Conservation (phyloP, 2,329 filamentous ascomycete genomes). For the Calycina marina region DNA sequence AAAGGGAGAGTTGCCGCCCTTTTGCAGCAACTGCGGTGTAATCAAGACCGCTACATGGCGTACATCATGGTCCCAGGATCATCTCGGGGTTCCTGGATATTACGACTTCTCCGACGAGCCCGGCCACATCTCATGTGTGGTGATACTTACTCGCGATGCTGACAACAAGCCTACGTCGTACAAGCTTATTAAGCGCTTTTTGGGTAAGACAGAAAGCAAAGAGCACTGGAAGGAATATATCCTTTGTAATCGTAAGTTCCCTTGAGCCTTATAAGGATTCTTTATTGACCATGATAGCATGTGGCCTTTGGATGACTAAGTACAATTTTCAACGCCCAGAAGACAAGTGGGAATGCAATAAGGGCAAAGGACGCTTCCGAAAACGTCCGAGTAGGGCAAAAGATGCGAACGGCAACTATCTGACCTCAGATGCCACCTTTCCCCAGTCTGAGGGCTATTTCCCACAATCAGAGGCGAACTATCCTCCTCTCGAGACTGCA, state of each 20-base stretch:
- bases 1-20: conserved; percentile 75
- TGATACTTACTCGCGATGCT: conserved; percentile 46
- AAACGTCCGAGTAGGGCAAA: background rate
- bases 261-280: conserved; percentile 6
- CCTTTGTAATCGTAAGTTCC: conserved; percentile 70
- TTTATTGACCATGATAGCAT: conserved; percentile 38
- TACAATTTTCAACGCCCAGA: conserved; percentile 71
- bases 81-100: conserved; percentile 53
- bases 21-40: conserved; percentile 82
- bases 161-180: conserved; percentile 50
- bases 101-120: conserved; percentile 60
- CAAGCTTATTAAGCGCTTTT: conserved; percentile 63
- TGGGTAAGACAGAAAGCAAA: conserved; percentile 48
- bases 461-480: conserved; percentile 28
- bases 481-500: conserved; percentile 7
- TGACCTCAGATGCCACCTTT: conserved; percentile 1
- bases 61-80: conserved; percentile 72
- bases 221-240: conserved; percentile 54
- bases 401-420: background rate
- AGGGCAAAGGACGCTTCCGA: conserved; percentile 22
- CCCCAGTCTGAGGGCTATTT: conserved; percentile 23
- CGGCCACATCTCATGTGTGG: conserved; percentile 60
- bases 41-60: conserved; percentile 96
- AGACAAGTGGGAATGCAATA: conserved; percentile 54
- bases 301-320: conserved; percentile 88